Conservation (phyloP, 331 rosid genomes). For the Quercus lobata region DNA sequence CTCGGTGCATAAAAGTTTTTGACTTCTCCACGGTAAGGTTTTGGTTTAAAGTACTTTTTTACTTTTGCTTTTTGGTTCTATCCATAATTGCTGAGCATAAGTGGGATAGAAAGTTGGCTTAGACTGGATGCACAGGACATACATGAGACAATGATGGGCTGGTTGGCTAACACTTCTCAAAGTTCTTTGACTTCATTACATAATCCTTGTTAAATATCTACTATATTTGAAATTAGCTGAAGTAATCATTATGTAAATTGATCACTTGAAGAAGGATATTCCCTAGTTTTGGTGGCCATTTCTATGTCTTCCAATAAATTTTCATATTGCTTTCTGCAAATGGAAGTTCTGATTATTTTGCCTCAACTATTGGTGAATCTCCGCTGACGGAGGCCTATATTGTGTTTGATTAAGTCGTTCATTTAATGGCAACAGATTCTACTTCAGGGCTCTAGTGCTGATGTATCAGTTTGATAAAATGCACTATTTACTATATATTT, state of each 20-base stretch:
- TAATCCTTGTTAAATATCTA: conserved; percentile 3
- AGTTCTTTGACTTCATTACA: not conserved
- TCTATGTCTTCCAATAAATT: not conserved
- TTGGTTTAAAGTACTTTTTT: not conserved
- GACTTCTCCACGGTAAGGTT: conserved; percentile 80
- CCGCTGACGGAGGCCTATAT: not conserved
- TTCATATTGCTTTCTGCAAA: not conserved
- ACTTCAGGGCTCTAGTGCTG: conserved; percentile 1
- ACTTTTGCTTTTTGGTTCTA: not conserved
- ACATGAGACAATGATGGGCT: not conserved
- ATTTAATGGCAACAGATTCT: not conserved
- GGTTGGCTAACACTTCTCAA: not conserved
- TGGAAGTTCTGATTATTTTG: conserved; percentile 8
- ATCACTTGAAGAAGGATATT: not conserved
- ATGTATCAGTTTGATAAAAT: not conserved
- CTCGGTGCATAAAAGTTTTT: conserved; percentile 90
- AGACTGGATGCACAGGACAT: not conserved
- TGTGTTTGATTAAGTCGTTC: not conserved
- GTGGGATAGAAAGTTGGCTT: not conserved
- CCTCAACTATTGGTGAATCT: not conserved
- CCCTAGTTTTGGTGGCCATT: not conserved
- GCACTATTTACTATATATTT: not conserved
- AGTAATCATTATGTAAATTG: not conserved
- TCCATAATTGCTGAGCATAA: not conserved
- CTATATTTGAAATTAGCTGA: not conserved